Conservation (phyloP, 805 yeast species). For the Nakazawaea wickerhamii region DNA sequence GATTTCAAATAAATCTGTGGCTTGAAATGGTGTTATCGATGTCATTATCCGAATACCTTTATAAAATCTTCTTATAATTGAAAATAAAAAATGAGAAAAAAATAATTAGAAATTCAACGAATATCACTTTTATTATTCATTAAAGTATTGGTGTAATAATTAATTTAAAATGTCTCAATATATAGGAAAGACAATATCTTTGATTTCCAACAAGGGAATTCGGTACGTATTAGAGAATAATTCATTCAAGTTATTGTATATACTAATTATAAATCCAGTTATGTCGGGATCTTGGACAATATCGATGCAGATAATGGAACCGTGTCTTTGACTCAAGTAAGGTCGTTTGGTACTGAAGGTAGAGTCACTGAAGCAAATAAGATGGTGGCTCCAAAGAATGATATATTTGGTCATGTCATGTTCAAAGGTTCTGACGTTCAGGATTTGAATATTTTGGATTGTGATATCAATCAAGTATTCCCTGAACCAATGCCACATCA, state of each 20-base stretch:
- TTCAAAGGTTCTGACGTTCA: slow-evolving; percentile 91
- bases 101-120: slow-evolving; percentile 5
- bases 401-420: slow-evolving; percentile 68
- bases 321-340: slow-evolving; percentile 73
- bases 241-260: background rate
- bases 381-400: slow-evolving; percentile 63
- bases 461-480: slow-evolving; percentile 55
- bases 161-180: slow-evolving; percentile 69
- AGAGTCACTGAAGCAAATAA: slow-evolving; percentile 63
- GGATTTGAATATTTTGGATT: slow-evolving; percentile 79
- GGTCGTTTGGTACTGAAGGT: slow-evolving; percentile 90
- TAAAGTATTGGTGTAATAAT: too few species aligned
- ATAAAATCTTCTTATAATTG: too few species aligned
- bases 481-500: slow-evolving; percentile 39
- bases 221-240: slow-evolving; percentile 32
- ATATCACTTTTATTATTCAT: too few species aligned
- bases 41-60: slow-evolving; percentile 74
- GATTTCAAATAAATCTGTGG: slow-evolving; percentile 71
- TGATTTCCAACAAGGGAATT: slow-evolving; percentile 72
- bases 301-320: slow-evolving; percentile 90
- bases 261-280: slow-evolving; percentile 37
- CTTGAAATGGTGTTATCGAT: slow-evolving; percentile 80
- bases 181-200: slow-evolving; percentile 83
- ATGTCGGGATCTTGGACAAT: slow-evolving; percentile 82
- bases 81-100: background rate